Evolutionary conservation across 2,329 filamentous ascomycete genomes (phyloP), one percentile per base, ranked within the genome.

Genomic region (Hirsutella rhossiliensis): DNA sequence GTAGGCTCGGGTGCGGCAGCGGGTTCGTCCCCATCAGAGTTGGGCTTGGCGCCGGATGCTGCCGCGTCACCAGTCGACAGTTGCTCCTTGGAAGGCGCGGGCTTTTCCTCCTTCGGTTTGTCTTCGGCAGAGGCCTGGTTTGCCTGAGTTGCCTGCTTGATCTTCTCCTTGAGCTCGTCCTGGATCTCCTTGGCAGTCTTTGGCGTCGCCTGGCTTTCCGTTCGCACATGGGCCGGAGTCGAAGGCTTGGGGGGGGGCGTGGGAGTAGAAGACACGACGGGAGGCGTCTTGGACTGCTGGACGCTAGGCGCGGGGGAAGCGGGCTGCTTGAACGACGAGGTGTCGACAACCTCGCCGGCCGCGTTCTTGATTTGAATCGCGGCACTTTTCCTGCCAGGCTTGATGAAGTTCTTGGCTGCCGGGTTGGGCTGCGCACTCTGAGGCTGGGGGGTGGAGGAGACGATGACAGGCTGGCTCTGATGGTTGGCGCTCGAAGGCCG

Each of bases 301-400:
- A 61, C 65, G 57, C 68, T 67, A 0, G 76, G 70, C 3, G 72
- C 71, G 6, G 78, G 74, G 2, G 78, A 77, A 2, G 72, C 65
- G 4, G 77, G 75, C 1, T 75, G 62, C 60, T 78, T 78, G 48
- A 76, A 65, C 44, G 65, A 76, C 59, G 68, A 85, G 67, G 72
- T 75, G 53, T 87, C 80, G 12, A 96, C 69, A 28, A 80, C 77
- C 58, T 92, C 87, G 49, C 87, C 89, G 45, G 82, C 75, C 28
- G 82, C 75, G 56, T 87, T 86, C 71, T 87, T 94, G 70, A 96
- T 95, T 41, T 80, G 72, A 51, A 96, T 84, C 1, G 83, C 80
- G 40, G 80, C 80, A 62, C 78, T 87, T 71, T 83, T 86, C 60
- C 71, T 23, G 11, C 45, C 72, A 29, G 67, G 68, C 54, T 72